phyloP scores from a whole-genome alignment of 305 asterid species.

The Nicotiana rustica region DNA sequence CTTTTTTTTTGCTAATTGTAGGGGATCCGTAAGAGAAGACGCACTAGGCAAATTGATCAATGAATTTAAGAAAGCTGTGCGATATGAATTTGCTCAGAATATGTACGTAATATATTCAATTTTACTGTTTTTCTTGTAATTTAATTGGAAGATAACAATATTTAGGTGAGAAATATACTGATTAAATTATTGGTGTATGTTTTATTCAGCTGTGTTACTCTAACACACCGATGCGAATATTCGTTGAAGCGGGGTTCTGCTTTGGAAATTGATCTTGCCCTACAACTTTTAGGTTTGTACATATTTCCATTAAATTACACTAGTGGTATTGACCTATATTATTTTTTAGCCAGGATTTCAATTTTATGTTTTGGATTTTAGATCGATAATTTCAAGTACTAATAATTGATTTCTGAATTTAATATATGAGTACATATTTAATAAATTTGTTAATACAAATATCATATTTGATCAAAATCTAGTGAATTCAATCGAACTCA shows the following conservation, averaged over 20 bases:
- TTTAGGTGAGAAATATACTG: background rate
- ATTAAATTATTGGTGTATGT: background rate
- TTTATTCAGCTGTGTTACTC: slow-evolving; percentile 44
- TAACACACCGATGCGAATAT: slow-evolving; percentile 44
- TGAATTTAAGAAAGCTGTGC: background rate
- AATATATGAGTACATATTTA: too few species aligned
- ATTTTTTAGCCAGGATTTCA: too few species aligned
- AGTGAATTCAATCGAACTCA: background rate
- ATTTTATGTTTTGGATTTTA: too few species aligned
- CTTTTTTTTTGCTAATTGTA: background rate
- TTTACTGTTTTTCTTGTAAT: background rate
- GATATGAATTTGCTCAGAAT: background rate
- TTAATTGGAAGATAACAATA: background rate
- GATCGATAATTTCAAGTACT: too few species aligned
- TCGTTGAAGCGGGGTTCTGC: slow-evolving; percentile 47
- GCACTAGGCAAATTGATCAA: background rate
- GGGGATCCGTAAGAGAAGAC: background rate
- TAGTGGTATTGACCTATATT: too few species aligned
- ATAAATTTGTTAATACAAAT: background rate
- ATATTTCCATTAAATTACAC: background rate
- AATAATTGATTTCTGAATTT: too few species aligned
- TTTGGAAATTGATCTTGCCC: slow-evolving; percentile 49
- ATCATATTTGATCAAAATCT: background rate
- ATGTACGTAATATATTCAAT: background rate
- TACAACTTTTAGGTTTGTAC: background rate